These are phyloP conservation scores for Yarrowia porcina DNA, from an alignment of 805 yeast species.

Conservation along the genomic window DNA sequence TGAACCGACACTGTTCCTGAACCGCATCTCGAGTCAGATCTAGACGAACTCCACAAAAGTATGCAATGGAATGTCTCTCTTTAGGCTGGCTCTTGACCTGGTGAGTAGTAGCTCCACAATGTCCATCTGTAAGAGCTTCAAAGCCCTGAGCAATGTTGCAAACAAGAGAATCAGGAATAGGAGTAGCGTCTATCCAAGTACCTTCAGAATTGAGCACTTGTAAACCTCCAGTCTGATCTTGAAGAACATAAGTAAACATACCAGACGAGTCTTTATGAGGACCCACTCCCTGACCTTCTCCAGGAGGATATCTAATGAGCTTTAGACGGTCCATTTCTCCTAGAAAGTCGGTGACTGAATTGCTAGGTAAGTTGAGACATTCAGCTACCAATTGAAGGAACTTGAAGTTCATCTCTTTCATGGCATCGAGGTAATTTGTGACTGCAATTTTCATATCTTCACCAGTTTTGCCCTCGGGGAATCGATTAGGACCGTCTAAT, in stretches of 20 bases:
- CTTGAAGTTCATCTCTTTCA: conserved; percentile 45
- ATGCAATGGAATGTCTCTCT: conserved; percentile 45
- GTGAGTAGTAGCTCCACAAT: conserved; percentile 59
- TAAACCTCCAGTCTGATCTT: conserved; percentile 52
- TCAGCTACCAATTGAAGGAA: conserved; percentile 53
- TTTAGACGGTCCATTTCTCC: conserved; percentile 55
- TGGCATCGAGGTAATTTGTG: conserved; percentile 44
- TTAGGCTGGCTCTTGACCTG: conserved; percentile 47
- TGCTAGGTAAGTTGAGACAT: conserved; percentile 49
- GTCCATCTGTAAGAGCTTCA: conserved; percentile 57
- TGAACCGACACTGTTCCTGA: conserved; percentile 31
- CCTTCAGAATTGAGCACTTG: conserved; percentile 57
- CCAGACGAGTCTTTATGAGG: conserved; percentile 65
- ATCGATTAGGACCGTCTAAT: conserved; percentile 56
- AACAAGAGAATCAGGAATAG: conserved; percentile 48
- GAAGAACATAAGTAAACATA: conserved; percentile 56
- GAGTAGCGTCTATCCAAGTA: conserved; percentile 55
- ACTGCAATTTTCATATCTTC: conserved; percentile 46
- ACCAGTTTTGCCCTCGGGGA: conserved; percentile 45
- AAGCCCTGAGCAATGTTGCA: conserved; percentile 61
- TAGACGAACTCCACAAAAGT: conserved; percentile 45
- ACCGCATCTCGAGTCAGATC: conserved; percentile 36
- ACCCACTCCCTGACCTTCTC: conserved; percentile 51
- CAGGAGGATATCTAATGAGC: conserved; percentile 53
- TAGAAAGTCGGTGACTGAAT: conserved; percentile 49